Base-by-base conservation (phyloP, 1,284 basidiomycete genomes). In the Tausonia pullulans region DNA sequence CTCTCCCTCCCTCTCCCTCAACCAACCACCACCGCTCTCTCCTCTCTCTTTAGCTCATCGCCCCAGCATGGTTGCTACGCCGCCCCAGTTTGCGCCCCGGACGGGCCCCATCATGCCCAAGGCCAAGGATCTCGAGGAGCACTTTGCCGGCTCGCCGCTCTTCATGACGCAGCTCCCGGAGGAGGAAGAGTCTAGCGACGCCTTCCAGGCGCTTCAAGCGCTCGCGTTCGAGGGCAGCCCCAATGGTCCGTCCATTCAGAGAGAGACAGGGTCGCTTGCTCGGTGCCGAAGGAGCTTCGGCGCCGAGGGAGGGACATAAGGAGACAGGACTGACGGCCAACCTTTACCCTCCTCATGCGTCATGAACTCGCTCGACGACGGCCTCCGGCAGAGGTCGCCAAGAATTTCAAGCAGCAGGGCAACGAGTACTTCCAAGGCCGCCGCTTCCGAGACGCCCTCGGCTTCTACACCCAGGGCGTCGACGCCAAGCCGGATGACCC, bases 401-500 rank as follows among this genome's bases (percentile, higher is more conserved):
- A 84, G 68, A 94, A 90, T 74, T 97, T 97, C 77, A 97, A 97
- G 75, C 84, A 89, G 62, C 91, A 97, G 74, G 95, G 92, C 3
- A 97, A 97, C 74, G 90, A 93, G 65, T 92, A 96, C 71, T 97
- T 90, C 78, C 85, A 84, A 68, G 87, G 86, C 39, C 90, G 88
- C 73, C 83, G 90, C 58, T 90, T 85, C 75, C 82, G 87, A 44
- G 94, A 98, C 74, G 95, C 95, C 2, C 69, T 87, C 9, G 84
- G 84, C 0, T 97, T 98, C 73, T 98, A 98, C 75, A 86, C 87
- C 0, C 88, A 95, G 72, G 95, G 87, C 0, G 73, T 98, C 44
- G 87, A 95, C 59, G 88, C 88, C 1, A 83, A 87, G 60, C 88
- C 92, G 2, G 81, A 82, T 5, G 85, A 90, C 71, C 67, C 72